A percentile compares a stretch with the other conserved stretches of the same genome.
Conservation (phyloP, 257 asterid genomes). For the Cinchona pubescens region DNA sequence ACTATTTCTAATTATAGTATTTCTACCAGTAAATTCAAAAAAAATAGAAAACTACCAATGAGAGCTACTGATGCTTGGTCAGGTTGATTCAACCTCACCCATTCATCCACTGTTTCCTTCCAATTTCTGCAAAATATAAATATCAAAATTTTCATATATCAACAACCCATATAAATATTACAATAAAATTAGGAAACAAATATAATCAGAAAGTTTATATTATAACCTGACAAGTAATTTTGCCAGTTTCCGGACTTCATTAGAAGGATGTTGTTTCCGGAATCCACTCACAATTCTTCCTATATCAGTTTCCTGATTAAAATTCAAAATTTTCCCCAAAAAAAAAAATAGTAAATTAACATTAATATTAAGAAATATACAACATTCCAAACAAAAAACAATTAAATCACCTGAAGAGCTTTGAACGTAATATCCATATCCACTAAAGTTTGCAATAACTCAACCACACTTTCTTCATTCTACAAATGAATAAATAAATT, state of each 20-base stretch:
- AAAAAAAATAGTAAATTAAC: slow-evolving; percentile 4
- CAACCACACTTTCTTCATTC: slow-evolving; percentile 76
- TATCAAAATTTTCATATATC: not conserved
- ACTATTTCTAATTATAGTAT: not conserved
- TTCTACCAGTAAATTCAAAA: not conserved
- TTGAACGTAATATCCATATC: slow-evolving; percentile 89
- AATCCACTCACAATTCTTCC: slow-evolving; percentile 83
- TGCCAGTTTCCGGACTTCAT: slow-evolving; percentile 77
- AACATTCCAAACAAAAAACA: slow-evolving; percentile 2
- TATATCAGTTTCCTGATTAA: slow-evolving; percentile 69
- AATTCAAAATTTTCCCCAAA: not conserved
- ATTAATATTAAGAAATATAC: no score
- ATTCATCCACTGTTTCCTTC: slow-evolving; percentile 91
- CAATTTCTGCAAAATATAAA: slow-evolving; percentile 61
- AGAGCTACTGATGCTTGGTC: slow-evolving; percentile 48
- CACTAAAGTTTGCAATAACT: slow-evolving; percentile 64
- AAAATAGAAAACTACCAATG: slow-evolving; percentile 47
- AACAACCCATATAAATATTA: not conserved
- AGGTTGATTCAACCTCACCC: slow-evolving; percentile 78
- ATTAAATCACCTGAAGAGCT: slow-evolving; percentile 67
- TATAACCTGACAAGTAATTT: slow-evolving; percentile 86
- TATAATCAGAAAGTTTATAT: not conserved
- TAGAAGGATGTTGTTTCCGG: slow-evolving; percentile 79
- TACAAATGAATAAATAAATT: slow-evolving; percentile 14
- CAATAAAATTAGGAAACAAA: slow-evolving; percentile 5